Percentiles rank a stretch among this genome's conserved stretches.
phyloP scores from a whole-genome alignment of 257 asterid species.

The Orobanche coerulescens region DNA sequence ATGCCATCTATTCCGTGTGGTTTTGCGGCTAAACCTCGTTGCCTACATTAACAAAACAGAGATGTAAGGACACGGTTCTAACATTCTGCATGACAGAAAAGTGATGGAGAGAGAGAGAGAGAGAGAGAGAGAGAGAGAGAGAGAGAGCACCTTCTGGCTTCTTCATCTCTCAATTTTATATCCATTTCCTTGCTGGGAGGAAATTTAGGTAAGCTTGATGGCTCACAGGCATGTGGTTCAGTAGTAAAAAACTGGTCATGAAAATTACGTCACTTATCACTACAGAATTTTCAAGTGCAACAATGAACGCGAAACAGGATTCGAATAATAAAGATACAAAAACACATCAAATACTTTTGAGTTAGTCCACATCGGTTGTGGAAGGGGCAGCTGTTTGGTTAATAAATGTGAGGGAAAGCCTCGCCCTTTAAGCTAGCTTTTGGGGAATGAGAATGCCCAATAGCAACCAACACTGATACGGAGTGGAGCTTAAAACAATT shows the following conservation, averaged over 20 bases:
- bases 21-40: conserved; percentile 50
- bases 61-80: too few relatives aligned
- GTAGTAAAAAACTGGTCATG: conserved; percentile 55
- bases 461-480: too few relatives aligned
- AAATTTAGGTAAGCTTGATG: conserved; percentile 74
- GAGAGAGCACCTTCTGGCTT: conserved; percentile 68
- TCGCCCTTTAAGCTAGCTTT: too few relatives aligned
- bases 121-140: too few relatives aligned
- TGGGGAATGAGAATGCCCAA: too few relatives aligned
- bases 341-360: neutral
- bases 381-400: too few relatives aligned
- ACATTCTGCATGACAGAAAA: too few relatives aligned
- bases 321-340: neutral
- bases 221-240: conserved; percentile 79
- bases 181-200: conserved; percentile 98
- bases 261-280: neutral
- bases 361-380: too few relatives aligned
- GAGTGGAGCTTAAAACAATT: too few relatives aligned
- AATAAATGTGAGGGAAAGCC: too few relatives aligned
- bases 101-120: too few relatives aligned
- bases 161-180: conserved; percentile 80
- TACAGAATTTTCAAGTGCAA: neutral
- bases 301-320: neutral
- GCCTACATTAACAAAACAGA: conserved; percentile 36
- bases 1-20: conserved; percentile 45